Conservation (phyloP, 768 basidiomycete species). For the Scleroderma bovista region DNA sequence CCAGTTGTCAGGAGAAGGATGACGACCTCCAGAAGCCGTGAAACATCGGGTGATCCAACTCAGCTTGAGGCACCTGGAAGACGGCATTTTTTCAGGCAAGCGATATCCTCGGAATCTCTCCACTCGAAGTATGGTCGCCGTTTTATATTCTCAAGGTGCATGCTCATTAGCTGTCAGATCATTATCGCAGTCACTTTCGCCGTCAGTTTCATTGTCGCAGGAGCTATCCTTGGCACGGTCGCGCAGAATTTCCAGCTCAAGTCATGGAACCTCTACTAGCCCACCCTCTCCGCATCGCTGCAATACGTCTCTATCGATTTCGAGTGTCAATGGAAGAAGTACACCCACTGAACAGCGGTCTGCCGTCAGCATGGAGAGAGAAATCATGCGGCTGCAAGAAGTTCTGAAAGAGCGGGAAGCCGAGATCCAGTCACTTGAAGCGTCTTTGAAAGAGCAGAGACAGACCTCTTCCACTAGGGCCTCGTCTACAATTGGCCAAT, state of each 20-base stretch:
- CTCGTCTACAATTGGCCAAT: conserved; percentile 3
- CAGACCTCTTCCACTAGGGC: not conserved
- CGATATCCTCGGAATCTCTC: conserved; percentile 82
- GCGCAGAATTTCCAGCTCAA: conserved; percentile 78
- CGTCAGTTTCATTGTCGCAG: conserved; percentile 96
- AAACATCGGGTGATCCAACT: conserved; percentile 37
- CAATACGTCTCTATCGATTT: conserved; percentile 53
- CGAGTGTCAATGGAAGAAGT: conserved; percentile 28
- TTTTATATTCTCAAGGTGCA: not conserved
- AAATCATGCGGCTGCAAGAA: conserved; percentile 93
- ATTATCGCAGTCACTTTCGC: conserved; percentile 89
- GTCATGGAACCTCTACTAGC: conserved; percentile 67
- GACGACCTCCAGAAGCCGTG: conserved; percentile 44
- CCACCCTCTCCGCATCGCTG: conserved; percentile 44
- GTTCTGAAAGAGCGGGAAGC: conserved; percentile 86
- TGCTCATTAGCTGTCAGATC: conserved; percentile 48
- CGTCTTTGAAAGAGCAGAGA: conserved; percentile 38
- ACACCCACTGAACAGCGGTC: conserved; percentile 58
- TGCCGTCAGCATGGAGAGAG: conserved; percentile 80
- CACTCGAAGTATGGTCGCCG: conserved; percentile 62
- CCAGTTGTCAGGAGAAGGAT: conserved; percentile 48
- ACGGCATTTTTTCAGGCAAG: conserved; percentile 83
- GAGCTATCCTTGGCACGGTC: conserved; percentile 85
- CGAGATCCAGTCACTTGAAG: conserved; percentile 79
- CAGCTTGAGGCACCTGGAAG: conserved; percentile 48